Evolutionary conservation across 805 yeast genomes (phyloP), one percentile per base, ranked within the genome.

Genomic region (Myxozyma mucilagina): DNA sequence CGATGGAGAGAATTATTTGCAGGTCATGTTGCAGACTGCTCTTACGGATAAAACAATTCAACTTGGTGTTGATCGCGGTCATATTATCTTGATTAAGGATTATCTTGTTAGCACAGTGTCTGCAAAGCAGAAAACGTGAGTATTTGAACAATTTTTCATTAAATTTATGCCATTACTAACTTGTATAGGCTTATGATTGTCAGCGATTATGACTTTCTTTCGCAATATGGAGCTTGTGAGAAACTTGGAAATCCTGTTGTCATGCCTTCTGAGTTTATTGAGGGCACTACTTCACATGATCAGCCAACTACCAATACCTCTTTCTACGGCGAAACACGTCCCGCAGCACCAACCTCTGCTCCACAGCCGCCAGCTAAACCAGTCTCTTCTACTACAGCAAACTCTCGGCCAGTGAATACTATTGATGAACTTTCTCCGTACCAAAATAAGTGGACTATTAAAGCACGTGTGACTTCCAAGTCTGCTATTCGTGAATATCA

Each of bases 341-440:
- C 58, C 34, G 38, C 44, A 24, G 29, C 29, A 24, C 29, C 29
- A 24, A 4, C 4, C 29, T 24, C 29, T 24, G 29, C 29, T 24
- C 29, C 29, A 24, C 29, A 24, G 14, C 18, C 39, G 35, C 29
- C 38, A 13, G 50, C 34, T 29, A 10, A 43, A 9, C 44, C 54
- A 5, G 31, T 47, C 1, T 16, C 44, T 45, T 44, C 57, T n/a
- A 32, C 48, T 42, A 14, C 48, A 39, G 11, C 42, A 6, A 31
- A 32, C 13, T 49, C 53, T 8, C 42, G 42, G 9, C 32, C 31
- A 57, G 78, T 88, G 43, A 83, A 82, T 67, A 87, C 96, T 10
- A 89, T 92, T 68, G 97, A 90, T 71, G 90, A 87, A 65, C 78
- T 94, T 54, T 90, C 97, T 11, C 98, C 98, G 8, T 94, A 89